A percentile compares a stretch with the other conserved stretches of the same genome.
phyloP scores from a whole-genome alignment of 1,139 yeast species.

The Magnusiomyces ingens region DNA sequence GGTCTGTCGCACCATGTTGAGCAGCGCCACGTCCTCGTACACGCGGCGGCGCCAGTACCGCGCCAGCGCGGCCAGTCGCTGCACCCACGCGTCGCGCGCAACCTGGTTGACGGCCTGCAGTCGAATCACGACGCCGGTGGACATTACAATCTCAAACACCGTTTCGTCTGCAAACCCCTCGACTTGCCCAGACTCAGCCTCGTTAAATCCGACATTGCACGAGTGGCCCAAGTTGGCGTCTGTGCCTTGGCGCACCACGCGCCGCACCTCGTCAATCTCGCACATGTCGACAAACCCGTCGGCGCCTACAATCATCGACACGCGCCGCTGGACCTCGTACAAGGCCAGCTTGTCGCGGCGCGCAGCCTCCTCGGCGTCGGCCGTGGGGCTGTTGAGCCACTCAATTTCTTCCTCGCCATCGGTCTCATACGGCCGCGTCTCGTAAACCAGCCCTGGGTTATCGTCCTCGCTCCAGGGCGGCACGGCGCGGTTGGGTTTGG shows the following conservation, averaged over 20 bases:
- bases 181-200: constrained; percentile 32
- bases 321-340: constrained; percentile 56
- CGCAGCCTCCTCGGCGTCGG: constrained; percentile 38
- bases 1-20: constrained; percentile 37
- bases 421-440: constrained; percentile 46
- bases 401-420: constrained; percentile 42
- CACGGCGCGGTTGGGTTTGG: constrained; percentile 47
- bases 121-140: constrained; percentile 43
- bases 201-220: constrained; percentile 7
- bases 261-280: constrained; percentile 38
- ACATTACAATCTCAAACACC: constrained; percentile 48
- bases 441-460: constrained; percentile 37
- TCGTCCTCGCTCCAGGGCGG: constrained; percentile 42
- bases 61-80: constrained; percentile 39
- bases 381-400: constrained; percentile 47
- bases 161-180: constrained; percentile 33
- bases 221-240: constrained; percentile 7
- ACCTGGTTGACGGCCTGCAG: constrained; percentile 50
- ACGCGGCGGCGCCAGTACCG: constrained; percentile 55
- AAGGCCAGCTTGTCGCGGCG: constrained; percentile 51
- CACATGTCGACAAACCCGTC: constrained; percentile 57
- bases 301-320: constrained; percentile 50
- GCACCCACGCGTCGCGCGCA: constrained; percentile 62
- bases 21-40: constrained; percentile 37
- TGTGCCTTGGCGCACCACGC: constrained; percentile 16